Percentiles rank a stretch among this genome's conserved stretches.
Conservation (phyloP, 1,284 basidiomycete genomes). For the Melampsora larici-populina region DNA sequence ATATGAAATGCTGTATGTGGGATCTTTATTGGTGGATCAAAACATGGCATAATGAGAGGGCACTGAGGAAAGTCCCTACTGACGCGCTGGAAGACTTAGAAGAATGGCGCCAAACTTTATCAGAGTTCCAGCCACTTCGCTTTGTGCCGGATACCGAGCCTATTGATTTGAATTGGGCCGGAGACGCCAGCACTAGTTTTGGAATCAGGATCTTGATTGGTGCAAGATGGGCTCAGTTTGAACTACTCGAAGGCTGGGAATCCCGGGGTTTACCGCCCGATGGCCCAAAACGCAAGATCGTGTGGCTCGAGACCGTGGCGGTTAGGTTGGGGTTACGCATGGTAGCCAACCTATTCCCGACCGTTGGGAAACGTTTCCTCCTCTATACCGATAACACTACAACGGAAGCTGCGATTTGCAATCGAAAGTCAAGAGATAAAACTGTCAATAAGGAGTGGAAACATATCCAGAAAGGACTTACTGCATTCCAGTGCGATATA, state of each 20-base stretch:
- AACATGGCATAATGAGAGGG: too few species aligned
- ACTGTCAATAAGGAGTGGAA: conserved; percentile 7
- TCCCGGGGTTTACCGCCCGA: background rate
- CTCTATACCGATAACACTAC: conserved; percentile 1
- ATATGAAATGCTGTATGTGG: background rate
- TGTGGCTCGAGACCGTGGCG: background rate
- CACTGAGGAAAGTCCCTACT: background rate
- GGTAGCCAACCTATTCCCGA: background rate
- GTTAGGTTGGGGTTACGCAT: background rate
- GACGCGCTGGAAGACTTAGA: background rate
- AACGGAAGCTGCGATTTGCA: background rate
- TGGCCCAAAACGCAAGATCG: background rate
- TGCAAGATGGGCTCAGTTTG: background rate
- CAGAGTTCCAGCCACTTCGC: background rate
- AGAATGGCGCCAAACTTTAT: background rate
- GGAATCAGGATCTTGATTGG: background rate
- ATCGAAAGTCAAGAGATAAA: background rate
- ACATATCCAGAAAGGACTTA: background rate
- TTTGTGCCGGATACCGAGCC: background rate
- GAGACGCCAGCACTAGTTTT: background rate
- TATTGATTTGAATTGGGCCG: background rate
- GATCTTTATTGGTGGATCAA: background rate
- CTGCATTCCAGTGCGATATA: background rate
- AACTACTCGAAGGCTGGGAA: background rate
- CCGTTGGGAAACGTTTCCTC: background rate